phyloP scores from a whole-genome alignment of 169 alveolate genomes.

The Cryptosporidium canis region DNA sequence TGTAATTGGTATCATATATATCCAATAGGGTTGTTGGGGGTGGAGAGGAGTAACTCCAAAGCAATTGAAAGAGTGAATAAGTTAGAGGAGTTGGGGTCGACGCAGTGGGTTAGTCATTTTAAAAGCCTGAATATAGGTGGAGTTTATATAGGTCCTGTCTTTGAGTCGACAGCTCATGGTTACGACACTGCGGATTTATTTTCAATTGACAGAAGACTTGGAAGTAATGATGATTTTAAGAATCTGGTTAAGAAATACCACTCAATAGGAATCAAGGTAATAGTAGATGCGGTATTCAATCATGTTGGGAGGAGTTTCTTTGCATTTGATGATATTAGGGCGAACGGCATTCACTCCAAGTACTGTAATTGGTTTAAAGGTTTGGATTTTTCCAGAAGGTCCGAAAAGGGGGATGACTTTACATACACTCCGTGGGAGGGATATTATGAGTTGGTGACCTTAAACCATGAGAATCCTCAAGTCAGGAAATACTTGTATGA shows the following conservation, averaged over 20 bases:
- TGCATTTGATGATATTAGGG: conserved; percentile 41
- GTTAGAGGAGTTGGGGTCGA: conserved; percentile 8
- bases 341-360: conserved; percentile 29
- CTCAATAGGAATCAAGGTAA: conserved; percentile 47
- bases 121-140: conserved; percentile 52
- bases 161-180: conserved; percentile 63
- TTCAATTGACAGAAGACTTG: conserved; percentile 38
- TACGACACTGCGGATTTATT: conserved; percentile 56
- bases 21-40: conserved; percentile 63
- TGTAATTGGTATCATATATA: conserved; percentile 71
- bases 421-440: conserved; percentile 65
- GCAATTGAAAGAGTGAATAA: neutral
- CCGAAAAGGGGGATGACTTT: conserved; percentile 59
- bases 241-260: conserved; percentile 21
- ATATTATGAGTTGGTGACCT: conserved; percentile 36
- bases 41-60: neutral
- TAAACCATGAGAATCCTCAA: conserved; percentile 16
- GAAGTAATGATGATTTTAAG: conserved; percentile 29
- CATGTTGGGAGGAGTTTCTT: conserved; percentile 60
- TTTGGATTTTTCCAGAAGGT: conserved; percentile 24
- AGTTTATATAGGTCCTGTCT: conserved; percentile 62
- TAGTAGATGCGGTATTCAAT: conserved; percentile 61
- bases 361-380: conserved; percentile 59
- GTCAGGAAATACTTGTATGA: conserved; percentile 57
- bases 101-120: conserved; percentile 42